Evolutionary conservation across 148 eudicot species (phyloP).

Genomic region (Heliosperma pusillum): DNA sequence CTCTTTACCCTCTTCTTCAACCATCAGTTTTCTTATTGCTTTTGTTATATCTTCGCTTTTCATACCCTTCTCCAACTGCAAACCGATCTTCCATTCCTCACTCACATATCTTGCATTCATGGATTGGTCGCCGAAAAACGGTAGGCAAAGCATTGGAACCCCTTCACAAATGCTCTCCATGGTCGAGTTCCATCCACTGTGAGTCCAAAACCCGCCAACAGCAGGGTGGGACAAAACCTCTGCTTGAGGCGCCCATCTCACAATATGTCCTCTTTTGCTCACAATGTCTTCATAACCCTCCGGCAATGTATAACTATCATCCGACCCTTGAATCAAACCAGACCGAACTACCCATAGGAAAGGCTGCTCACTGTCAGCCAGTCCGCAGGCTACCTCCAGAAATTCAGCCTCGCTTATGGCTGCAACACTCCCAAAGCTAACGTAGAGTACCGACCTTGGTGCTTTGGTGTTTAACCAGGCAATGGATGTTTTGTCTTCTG

Average conservation of each 20-base stretch:
- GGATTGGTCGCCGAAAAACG: conserved; percentile 40
- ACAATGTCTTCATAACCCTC: conserved; percentile 21
- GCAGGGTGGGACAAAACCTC: conserved; percentile 48
- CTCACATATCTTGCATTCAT: conserved; percentile 37
- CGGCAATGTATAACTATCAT: conserved; percentile 25
- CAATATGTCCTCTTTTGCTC: conserved; percentile 29
- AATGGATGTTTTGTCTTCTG: conserved; percentile 25
- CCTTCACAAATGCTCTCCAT: conserved; percentile 54
- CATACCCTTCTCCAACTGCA: conserved; percentile 26
- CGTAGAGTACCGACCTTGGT: too few relatives aligned
- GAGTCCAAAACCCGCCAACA: conserved; percentile 51
- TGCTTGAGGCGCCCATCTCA: conserved; percentile 52
- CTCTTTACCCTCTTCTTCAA: conserved; percentile 33
- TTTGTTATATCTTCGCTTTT: conserved; percentile 28
- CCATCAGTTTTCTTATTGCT: conserved; percentile 35
- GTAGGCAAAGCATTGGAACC: conserved; percentile 52
- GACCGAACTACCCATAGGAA: conserved; percentile 31
- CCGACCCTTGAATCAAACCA: conserved; percentile 29
- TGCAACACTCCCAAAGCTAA: conserved; percentile 34
- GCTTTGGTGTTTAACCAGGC: too few relatives aligned
- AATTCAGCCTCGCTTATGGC: conserved; percentile 25
- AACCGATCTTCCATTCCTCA: conserved; percentile 41
- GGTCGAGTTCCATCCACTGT: conserved; percentile 59
- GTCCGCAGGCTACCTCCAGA: conserved; percentile 41
- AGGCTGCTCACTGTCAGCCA: background rate